These are phyloP conservation scores for Mollisiaceae sp. DNA, from an alignment of 2,329 filamentous ascomycete species.

Conservation along the genomic window DNA sequence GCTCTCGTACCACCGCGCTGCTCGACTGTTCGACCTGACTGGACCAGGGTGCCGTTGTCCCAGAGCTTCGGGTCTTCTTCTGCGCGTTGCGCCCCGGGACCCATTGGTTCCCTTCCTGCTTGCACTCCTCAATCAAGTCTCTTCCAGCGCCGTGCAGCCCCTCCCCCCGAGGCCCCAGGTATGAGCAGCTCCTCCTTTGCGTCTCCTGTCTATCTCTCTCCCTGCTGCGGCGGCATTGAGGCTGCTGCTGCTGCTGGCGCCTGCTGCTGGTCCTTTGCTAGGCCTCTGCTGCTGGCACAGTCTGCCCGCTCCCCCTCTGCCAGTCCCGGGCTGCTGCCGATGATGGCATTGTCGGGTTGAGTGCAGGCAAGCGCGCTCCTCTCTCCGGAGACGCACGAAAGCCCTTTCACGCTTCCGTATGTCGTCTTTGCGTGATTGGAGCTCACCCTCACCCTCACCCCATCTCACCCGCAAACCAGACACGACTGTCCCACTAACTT, in stretches of 20 bases:
- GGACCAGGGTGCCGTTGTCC: background rate
- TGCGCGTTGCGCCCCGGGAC: background rate
- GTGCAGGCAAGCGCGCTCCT: background rate
- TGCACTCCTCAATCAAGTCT: background rate
- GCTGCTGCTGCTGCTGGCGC: background rate
- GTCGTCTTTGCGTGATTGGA: conserved; percentile 9
- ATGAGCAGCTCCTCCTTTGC: background rate
- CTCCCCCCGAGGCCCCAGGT: background rate
- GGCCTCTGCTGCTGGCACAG: no score
- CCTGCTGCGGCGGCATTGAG: background rate
- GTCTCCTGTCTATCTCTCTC: background rate
- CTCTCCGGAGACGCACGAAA: conserved; percentile 2
- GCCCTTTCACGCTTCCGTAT: background rate
- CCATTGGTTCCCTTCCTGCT: conserved; percentile 3
- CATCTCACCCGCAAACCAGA: conserved; percentile 21
- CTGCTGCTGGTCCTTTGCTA: background rate
- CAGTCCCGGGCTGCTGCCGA: background rate
- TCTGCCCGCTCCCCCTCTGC: background rate
- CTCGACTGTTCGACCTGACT: background rate
- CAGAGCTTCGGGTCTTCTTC: background rate
- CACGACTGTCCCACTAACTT: conserved; percentile 28
- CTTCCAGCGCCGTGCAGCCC: conserved; percentile 2
- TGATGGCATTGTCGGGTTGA: conserved; percentile 5
- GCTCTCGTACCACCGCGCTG: background rate
- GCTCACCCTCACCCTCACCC: conserved; percentile 6